Percentiles rank a stretch among this genome's conserved stretches.
Conservation (phyloP, 2,329 filamentous ascomycete species). For the Fusarium sp. region DNA sequence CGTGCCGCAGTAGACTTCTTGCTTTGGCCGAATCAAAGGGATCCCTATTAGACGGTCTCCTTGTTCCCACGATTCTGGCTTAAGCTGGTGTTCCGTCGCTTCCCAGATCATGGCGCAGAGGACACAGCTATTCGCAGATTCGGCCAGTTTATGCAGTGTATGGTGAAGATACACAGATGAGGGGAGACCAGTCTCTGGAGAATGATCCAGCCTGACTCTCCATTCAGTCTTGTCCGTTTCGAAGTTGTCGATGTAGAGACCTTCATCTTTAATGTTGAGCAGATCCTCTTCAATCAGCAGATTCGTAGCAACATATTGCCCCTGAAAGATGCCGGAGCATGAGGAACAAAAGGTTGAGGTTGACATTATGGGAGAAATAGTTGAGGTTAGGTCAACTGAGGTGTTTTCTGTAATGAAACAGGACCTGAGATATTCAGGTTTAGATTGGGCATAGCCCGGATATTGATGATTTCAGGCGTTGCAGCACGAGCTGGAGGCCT, state of each 20-base stretch:
- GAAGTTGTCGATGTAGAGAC: neutral
- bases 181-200: neutral
- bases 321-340: conserved; percentile 29
- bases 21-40: conserved; percentile 6
- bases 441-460: no score
- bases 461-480: no score
- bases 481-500: no score
- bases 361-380: neutral
- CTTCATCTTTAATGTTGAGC: neutral
- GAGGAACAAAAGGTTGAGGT: conserved; percentile 6
- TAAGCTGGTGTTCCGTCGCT: conserved; percentile 6
- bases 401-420: neutral
- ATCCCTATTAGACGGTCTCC: conserved; percentile 8
- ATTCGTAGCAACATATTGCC: conserved; percentile 12
- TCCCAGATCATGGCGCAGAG: conserved; percentile 34
- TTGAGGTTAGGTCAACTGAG: neutral
- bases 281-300: conserved; percentile 9
- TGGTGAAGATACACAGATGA: conserved; percentile 19
- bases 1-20: neutral
- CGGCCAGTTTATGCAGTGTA: conserved; percentile 5
- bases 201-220: conserved; percentile 13
- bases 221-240: neutral
- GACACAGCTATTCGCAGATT: conserved; percentile 18
- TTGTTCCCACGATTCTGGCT: neutral
- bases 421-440: no score